phyloP scores from a whole-genome alignment of 2,329 filamentous ascomycete genomes.

The Sclerotinia spermophila region DNA sequence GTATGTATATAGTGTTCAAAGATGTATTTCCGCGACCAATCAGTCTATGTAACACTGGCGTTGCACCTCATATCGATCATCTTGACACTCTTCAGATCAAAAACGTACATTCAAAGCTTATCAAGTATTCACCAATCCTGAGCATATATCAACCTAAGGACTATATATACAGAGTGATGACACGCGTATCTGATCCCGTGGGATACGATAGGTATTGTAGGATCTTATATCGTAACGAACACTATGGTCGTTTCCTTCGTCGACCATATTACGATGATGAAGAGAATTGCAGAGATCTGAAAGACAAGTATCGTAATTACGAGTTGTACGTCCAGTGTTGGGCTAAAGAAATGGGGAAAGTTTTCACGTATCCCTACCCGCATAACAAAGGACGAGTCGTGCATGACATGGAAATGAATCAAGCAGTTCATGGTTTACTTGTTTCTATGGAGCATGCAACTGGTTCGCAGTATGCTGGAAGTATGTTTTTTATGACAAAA shows the following conservation, averaged over 20 bases:
- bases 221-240: not conserved
- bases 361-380: not conserved
- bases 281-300: not conserved
- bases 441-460: not conserved
- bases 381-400: not conserved
- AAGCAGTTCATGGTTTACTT: not conserved
- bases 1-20: not conserved
- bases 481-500: too few relatives aligned
- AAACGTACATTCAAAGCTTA: not conserved
- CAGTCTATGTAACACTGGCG: not conserved
- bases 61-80: not conserved
- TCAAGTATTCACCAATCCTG: not conserved
- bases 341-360: fast-evolving
- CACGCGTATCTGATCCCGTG: too few relatives aligned
- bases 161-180: not conserved
- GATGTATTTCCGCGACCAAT: not conserved
- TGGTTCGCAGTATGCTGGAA: not conserved
- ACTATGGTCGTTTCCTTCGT: not conserved
- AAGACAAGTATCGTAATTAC: not conserved
- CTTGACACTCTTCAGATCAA: not conserved
- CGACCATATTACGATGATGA: not conserved
- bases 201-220: not conserved
- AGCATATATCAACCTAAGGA: not conserved
- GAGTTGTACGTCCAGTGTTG: not conserved
- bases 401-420: not conserved